These are phyloP conservation scores for Diatrype stigma DNA, from an alignment of 2,329 filamentous ascomycete species.

Conservation along the genomic window DNA sequence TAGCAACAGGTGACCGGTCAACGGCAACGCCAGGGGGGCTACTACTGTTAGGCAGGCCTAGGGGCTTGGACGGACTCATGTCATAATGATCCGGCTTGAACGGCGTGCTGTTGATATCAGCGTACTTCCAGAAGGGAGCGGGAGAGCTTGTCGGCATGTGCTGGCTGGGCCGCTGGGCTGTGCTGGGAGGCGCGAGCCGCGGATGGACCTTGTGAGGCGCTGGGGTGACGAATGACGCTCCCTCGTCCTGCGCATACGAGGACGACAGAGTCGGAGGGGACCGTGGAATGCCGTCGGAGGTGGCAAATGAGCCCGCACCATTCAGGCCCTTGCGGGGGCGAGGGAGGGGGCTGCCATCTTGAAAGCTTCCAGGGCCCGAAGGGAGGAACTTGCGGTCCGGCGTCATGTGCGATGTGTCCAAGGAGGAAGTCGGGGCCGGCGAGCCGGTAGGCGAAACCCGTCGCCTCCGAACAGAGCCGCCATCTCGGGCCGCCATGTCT, in stretches of 20 bases:
- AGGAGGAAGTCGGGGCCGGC: constrained; percentile 48
- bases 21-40: constrained; percentile 48
- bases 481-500: constrained; percentile 50
- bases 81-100: constrained; percentile 51
- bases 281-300: constrained; percentile 48
- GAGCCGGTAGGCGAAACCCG: constrained; percentile 50
- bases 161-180: constrained; percentile 74
- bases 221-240: constrained; percentile 62
- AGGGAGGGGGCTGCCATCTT: constrained; percentile 60
- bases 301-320: constrained; percentile 38
- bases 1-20: constrained; percentile 47
- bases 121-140: constrained; percentile 85
- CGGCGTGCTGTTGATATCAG: constrained; percentile 71
- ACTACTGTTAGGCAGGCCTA: constrained; percentile 48
- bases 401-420: constrained; percentile 51
- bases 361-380: constrained; percentile 33
- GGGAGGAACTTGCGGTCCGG: constrained; percentile 50
- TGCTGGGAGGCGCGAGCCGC: constrained; percentile 73
- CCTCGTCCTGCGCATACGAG: constrained; percentile 58
- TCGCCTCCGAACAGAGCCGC: constrained; percentile 51
- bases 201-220: constrained; percentile 71
- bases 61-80: constrained; percentile 53
- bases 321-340: constrained; percentile 47
- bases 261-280: constrained; percentile 58
- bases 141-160: constrained; percentile 84